A percentile compares a stretch with the other conserved stretches of the same genome.
Evolutionary conservation across 2,329 filamentous ascomycete species (phyloP).

Genomic region (Blastomyces emzantsi): DNA sequence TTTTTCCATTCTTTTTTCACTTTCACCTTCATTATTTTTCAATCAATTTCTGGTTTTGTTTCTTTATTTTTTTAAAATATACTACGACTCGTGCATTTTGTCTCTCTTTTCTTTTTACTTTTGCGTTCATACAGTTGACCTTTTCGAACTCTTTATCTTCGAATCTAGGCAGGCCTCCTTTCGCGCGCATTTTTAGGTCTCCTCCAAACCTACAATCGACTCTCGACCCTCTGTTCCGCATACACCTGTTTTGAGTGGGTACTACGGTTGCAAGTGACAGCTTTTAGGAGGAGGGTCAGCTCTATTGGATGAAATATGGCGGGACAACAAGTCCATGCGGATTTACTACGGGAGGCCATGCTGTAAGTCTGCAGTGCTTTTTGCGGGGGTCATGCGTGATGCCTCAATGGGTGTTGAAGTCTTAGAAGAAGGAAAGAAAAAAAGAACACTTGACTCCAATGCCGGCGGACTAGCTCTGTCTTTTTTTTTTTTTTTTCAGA

Average conservation of each 20-base stretch:
- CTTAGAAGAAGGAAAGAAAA: neutral
- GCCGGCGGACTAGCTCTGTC: neutral
- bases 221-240: neutral
- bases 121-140: neutral
- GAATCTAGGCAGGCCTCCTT: neutral
- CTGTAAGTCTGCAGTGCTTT: slow-evolving; percentile 30
- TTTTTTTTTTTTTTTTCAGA: neutral
- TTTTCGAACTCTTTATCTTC: neutral
- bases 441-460: neutral
- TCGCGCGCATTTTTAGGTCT: neutral
- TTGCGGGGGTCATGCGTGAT: neutral
- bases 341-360: slow-evolving; percentile 45
- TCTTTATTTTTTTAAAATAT: too few relatives aligned
- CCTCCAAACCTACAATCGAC: neutral
- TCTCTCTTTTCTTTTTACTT: neutral
- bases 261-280: neutral
- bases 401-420: neutral
- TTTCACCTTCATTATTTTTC: neutral
- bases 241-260: slow-evolving; percentile 3
- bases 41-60: neutral
- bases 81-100: neutral
- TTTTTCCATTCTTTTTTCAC: neutral
- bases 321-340: slow-evolving; percentile 32
- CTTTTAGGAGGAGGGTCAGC: slow-evolving; percentile 4
- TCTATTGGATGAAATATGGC: slow-evolving; percentile 36